Percentiles rank a stretch among this genome's conserved stretches.
Conservation (phyloP, 2,329 filamentous ascomycete species). For the Cylindrodendrum hubeiense region DNA sequence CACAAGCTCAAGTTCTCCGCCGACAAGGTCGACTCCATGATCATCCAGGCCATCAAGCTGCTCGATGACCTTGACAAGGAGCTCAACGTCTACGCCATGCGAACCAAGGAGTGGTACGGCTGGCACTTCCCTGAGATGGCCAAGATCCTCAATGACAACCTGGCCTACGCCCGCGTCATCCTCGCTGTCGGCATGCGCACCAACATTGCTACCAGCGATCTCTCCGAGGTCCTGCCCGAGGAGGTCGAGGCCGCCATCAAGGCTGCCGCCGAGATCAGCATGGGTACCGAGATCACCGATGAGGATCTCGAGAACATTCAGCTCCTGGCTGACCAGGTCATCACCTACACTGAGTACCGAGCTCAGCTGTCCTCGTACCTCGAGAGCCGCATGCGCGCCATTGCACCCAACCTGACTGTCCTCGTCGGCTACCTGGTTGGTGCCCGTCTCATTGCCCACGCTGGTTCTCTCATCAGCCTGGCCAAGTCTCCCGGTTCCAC, state of each 20-base stretch:
- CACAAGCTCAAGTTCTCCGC: constrained; percentile 99
- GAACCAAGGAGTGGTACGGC: constrained; percentile 99
- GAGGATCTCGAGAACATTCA: constrained; percentile 95
- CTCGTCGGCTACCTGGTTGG: constrained; percentile 95
- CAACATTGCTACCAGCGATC: constrained; percentile 80
- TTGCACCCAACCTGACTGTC: constrained; percentile 94
- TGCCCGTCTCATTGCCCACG: constrained; percentile 93
- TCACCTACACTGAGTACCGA: constrained; percentile 92
- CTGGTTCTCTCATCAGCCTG: constrained; percentile 92
- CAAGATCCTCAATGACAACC: constrained; percentile 96
- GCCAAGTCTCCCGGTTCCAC: constrained; percentile 96
- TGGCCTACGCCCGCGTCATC: constrained; percentile 92
- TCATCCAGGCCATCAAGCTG: constrained; percentile 94
- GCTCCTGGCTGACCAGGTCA: constrained; percentile 91
- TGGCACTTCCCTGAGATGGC: constrained; percentile 99
- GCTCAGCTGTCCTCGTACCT: constrained; percentile 90
- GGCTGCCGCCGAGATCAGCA: constrained; percentile 93
- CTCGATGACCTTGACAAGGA: constrained; percentile 99
- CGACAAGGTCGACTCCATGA: constrained; percentile 99
- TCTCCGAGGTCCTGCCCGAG: constrained; percentile 92
- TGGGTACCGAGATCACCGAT: constrained; percentile 96
- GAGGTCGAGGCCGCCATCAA: constrained; percentile 94
- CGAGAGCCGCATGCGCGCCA: constrained; percentile 93
- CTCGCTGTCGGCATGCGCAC: constrained; percentile 90
- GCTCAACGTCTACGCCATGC: constrained; percentile 98